Percentiles rank a stretch among this genome's conserved stretches.
These are phyloP conservation scores for Euphorbia schlechtendalii DNA, from an alignment of 441 rosid species.

Conservation along the genomic window DNA sequence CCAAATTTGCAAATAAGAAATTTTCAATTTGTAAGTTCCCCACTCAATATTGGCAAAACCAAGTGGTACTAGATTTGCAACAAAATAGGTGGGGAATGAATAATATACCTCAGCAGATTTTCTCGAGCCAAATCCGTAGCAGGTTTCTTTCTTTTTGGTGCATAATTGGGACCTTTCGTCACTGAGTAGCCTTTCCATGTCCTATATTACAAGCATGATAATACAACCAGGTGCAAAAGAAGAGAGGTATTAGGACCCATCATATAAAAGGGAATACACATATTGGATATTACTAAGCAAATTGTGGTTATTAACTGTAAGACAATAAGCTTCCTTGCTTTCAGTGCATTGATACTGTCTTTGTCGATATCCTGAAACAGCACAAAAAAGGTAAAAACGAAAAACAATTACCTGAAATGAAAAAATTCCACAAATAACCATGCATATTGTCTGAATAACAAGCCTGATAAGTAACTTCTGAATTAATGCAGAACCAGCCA, in stretches of 20 bases:
- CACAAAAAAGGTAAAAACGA: background rate
- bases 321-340: slow-evolving; percentile 65
- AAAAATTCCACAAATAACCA: background rate
- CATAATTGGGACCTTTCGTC: slow-evolving; percentile 76
- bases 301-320: slow-evolving; percentile 38
- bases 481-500: background rate
- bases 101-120: slow-evolving; percentile 65
- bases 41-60: background rate
- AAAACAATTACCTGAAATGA: background rate
- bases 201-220: slow-evolving; percentile 29
- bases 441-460: background rate
- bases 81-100: background rate
- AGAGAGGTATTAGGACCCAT: slow-evolving; percentile 1
- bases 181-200: slow-evolving; percentile 78
- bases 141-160: slow-evolving; percentile 66
- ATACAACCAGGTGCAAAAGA: background rate
- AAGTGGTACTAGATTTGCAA: background rate
- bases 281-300: slow-evolving; percentile 3
- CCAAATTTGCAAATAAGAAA: background rate
- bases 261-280: slow-evolving; percentile 2
- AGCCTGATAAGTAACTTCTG: background rate
- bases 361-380: slow-evolving; percentile 39
- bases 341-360: slow-evolving; percentile 45
- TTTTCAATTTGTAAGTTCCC: background rate
- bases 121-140: slow-evolving; percentile 90